A percentile compares a stretch with the other conserved stretches of the same genome.
Conservation (phyloP, 495 filamentous ascomycete species). For the Penicillium steckii region DNA sequence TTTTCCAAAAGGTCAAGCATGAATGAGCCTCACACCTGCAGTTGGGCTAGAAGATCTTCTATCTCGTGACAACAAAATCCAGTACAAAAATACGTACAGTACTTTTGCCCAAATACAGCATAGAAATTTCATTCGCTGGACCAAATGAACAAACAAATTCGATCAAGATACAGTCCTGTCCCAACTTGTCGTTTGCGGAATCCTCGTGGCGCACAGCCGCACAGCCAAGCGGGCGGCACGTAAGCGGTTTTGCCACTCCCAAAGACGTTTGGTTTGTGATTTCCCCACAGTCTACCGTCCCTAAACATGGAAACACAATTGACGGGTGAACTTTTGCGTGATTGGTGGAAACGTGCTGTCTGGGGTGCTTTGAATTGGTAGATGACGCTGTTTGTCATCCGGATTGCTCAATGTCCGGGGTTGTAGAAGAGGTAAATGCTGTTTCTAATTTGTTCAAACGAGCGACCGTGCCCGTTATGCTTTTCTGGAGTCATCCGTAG, state of each 20-base stretch:
- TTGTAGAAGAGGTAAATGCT: background rate
- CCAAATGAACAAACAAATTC: too few relatives aligned
- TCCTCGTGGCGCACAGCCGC: background rate
- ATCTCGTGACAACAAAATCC: background rate
- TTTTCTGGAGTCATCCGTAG: too few relatives aligned
- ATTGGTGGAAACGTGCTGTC: background rate
- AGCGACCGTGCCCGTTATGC: background rate
- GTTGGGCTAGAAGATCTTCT: background rate
- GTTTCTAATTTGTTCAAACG: background rate
- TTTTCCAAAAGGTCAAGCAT: background rate
- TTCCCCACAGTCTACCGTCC: background rate
- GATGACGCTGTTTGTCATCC: background rate
- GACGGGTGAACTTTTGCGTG: background rate
- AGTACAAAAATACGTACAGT: too few relatives aligned
- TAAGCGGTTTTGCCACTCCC: background rate
- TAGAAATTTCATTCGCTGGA: too few relatives aligned
- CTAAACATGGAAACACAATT: background rate
- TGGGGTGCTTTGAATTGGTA: background rate
- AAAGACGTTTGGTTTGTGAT: background rate
- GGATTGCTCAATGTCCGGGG: background rate
- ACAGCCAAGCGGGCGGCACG: background rate
- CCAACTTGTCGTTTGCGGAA: background rate
- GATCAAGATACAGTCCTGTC: too few relatives aligned
- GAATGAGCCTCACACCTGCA: background rate
- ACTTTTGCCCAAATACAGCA: too few relatives aligned